A percentile compares a stretch with the other conserved stretches of the same genome.
These are phyloP conservation scores for Populus trichocarpa DNA, from an alignment of 441 rosid genomes.

Conservation along the genomic window DNA sequence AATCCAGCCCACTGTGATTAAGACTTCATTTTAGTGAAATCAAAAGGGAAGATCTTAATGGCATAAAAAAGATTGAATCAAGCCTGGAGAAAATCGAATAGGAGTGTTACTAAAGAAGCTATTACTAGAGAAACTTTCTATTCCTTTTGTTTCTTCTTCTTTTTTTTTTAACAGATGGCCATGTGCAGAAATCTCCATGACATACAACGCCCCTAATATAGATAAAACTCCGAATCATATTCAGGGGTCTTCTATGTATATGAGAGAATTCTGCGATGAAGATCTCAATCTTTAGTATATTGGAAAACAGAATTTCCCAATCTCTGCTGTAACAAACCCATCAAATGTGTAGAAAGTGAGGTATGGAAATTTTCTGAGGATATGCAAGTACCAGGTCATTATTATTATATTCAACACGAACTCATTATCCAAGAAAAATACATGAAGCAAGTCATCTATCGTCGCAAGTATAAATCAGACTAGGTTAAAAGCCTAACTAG, in stretches of 20 bases:
- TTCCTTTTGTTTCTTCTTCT: neutral
- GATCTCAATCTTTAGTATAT: neutral
- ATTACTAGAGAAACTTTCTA: neutral
- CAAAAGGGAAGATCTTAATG: constrained; percentile 13
- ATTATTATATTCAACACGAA: neutral
- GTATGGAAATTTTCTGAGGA: neutral
- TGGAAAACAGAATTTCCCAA: neutral
- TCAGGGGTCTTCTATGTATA: neutral
- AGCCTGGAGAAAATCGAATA: neutral
- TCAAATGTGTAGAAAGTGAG: neutral
- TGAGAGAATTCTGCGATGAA: neutral
- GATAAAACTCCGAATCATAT: neutral
- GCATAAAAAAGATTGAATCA: neutral
- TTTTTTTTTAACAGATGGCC: neutral
- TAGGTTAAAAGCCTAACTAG: neutral
- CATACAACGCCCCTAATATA: neutral
- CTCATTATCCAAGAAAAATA: neutral
- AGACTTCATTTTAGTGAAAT: constrained; percentile 26
- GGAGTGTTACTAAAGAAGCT: neutral
- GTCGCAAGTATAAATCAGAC: neutral
- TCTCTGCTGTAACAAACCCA: neutral
- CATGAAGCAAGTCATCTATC: neutral
- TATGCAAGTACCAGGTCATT: neutral
- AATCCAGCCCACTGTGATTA: constrained; percentile 82
- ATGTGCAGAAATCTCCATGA: neutral